Percentiles rank a stretch among this genome's conserved stretches.
These are phyloP conservation scores for Colletotrichum cordylinicola DNA, from an alignment of 2,329 filamentous ascomycete genomes.

Conservation along the genomic window DNA sequence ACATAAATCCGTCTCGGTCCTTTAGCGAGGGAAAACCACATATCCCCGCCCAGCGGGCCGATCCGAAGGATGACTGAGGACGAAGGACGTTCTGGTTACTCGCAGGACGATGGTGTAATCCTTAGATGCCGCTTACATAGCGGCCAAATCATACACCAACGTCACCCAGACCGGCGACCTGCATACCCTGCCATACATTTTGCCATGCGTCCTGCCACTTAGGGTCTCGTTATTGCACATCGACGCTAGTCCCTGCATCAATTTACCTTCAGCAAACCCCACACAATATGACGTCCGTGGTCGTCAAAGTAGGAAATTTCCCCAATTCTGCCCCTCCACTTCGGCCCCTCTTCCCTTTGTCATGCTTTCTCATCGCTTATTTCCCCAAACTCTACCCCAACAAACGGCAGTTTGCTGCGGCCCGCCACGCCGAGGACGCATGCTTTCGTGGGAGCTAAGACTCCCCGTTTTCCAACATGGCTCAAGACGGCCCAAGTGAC, in stretches of 20 bases:
- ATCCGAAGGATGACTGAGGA: not conserved
- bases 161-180: not conserved
- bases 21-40: not conserved
- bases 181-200: not conserved
- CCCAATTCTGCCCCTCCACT: not conserved
- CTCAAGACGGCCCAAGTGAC: not conserved
- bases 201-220: not conserved
- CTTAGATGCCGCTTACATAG: not conserved
- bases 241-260: not conserved
- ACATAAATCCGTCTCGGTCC: not conserved
- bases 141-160: not conserved
- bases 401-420: conserved; percentile 3
- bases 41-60: not conserved
- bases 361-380: conserved; percentile 23
- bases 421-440: not conserved
- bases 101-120: not conserved
- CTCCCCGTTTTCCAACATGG: not conserved
- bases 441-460: not conserved
- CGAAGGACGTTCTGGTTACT: not conserved
- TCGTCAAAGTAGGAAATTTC: not conserved
- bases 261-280: not conserved
- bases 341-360: conserved; percentile 13
- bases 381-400: not conserved
- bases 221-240: not conserved
- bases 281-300: conserved; percentile 2